Evolutionary conservation across 768 basidiomycete genomes (phyloP).

Genomic region (Rhodocollybia butyracea): DNA sequence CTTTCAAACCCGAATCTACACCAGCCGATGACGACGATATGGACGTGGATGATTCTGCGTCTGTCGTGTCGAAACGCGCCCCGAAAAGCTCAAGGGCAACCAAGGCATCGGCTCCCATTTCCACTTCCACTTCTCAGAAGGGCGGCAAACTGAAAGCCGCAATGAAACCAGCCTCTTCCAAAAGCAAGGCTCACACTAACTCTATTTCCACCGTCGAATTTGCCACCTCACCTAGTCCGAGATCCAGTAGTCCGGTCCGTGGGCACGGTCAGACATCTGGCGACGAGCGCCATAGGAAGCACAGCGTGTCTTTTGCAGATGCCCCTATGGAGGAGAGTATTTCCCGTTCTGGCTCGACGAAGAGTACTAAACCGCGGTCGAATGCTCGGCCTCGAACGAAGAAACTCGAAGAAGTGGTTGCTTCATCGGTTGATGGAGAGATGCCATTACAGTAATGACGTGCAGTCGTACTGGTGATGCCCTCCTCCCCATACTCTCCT

Average conservation of each 20-base stretch:
- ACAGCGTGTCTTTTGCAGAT: neutral
- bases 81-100: neutral
- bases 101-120: neutral
- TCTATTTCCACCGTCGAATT: neutral
- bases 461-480: too few species aligned
- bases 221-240: neutral
- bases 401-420: constrained; percentile 5
- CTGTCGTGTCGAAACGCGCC: neutral
- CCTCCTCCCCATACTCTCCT: too few species aligned
- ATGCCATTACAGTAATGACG: neutral
- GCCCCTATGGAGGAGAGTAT: neutral
- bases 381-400: neutral
- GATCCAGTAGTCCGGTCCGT: neutral
- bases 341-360: too few species aligned
- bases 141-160: constrained; percentile 2
- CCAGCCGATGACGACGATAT: constrained; percentile 7
- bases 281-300: neutral
- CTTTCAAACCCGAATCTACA: constrained; percentile 11
- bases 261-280: neutral
- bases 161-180: neutral
- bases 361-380: neutral
- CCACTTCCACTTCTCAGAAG: too few species aligned
- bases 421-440: constrained; percentile 7
- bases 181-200: neutral
- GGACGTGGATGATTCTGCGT: constrained; percentile 12